Base-by-base conservation (phyloP, 2,329 filamentous ascomycete species). In the Fusarium metavorans region DNA sequence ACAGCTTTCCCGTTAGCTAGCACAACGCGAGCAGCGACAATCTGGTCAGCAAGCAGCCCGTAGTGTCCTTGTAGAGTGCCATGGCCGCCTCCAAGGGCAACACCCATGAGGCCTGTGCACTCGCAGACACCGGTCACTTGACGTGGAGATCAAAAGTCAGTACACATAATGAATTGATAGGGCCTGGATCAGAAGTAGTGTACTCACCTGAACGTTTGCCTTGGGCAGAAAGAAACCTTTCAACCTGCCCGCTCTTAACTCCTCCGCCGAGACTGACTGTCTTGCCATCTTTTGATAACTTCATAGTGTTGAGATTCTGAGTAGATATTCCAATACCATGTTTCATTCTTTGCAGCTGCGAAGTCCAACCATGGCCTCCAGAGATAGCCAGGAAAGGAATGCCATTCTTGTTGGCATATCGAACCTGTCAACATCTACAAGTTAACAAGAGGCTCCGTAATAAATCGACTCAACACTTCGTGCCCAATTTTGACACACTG, bases 1-100 rank as follows among this genome's bases (percentile, higher is more conserved):
- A 66, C 60, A 10, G 73, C 52, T 6, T 66, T 66, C 5, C 82
- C 82, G 30, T 80, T 74, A 18, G 81, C 77, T 9, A 80, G 68
- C 4, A 84, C 82, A 2, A 83, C 70, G 34, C 82, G 77, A 23
- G 80, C 66, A 1, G 77, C 80, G 30, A 83, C 43, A 30, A 84
- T 77, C 32, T 82, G 80, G 66, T 84, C 83, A 14, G 79, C 76
- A 14, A 80, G 76, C 5, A 80, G 67, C 11, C 80, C 80, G 32
- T 80, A 72, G 35, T 75, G 74, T 18, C 79, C 79, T 50, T 82
- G 79, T 1, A 80, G 73, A 50, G 77, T 76, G 1, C 81, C 80
- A 32, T 80, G 79, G 3, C 81, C 81, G 9, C 80, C 81, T 4
- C 81, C 81, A 2, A 82, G 78, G 0, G 66, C 78, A 4, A 79